phyloP scores from a whole-genome alignment of 257 asterid genomes.

The Solanum chilense region DNA sequence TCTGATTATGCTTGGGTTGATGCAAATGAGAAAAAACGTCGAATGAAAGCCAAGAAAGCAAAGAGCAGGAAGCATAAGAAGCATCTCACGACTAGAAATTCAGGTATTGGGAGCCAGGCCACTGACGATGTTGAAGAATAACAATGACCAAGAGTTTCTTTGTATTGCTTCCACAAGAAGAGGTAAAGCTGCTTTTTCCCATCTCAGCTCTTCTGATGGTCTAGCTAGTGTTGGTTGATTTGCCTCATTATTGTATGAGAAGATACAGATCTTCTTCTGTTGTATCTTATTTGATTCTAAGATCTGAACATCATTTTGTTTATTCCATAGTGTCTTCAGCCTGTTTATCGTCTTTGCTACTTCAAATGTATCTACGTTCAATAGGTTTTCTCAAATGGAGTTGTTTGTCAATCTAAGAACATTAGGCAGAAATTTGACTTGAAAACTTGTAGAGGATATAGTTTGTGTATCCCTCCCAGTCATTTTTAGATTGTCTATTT shows the following conservation, averaged over 20 bases:
- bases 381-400: background rate
- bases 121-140: slow-evolving; percentile 22
- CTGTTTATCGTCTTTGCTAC: background rate
- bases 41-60: slow-evolving; percentile 88
- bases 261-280: background rate
- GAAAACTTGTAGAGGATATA: background rate
- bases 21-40: slow-evolving; percentile 82
- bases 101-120: slow-evolving; percentile 31
- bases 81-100: slow-evolving; percentile 34
- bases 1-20: slow-evolving; percentile 89
- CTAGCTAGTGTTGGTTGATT: background rate
- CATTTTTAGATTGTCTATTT: background rate
- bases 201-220: background rate
- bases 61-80: slow-evolving; percentile 69
- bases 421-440: background rate
- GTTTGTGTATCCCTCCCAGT: background rate
- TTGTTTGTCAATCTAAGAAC: background rate
- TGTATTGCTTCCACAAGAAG: background rate
- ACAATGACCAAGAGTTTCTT: background rate
- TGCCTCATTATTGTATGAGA: background rate
- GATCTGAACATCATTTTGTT: background rate
- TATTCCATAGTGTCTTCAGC: background rate
- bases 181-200: background rate
- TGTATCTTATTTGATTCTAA: background rate
- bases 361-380: background rate